Percentiles rank a stretch among this genome's conserved stretches.
Evolutionary conservation across 257 asterid species (phyloP).

Genomic region (Solanum acaule): DNA sequence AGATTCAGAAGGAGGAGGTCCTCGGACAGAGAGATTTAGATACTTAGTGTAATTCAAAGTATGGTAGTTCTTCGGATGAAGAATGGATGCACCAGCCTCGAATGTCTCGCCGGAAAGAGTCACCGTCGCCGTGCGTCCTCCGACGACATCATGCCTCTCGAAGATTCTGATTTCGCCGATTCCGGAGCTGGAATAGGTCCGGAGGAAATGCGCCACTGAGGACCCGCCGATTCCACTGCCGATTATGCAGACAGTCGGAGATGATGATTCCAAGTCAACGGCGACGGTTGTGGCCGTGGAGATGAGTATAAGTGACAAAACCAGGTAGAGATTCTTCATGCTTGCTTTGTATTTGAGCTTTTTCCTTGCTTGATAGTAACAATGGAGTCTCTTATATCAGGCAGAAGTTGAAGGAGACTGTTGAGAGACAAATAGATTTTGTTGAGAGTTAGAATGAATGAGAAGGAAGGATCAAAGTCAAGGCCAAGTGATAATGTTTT

Average conservation of each 20-base stretch:
- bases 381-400: not conserved
- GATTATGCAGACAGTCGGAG: slow-evolving; percentile 61
- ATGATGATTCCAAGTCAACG: not conserved
- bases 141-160: slow-evolving; percentile 60
- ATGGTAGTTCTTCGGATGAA: slow-evolving; percentile 88
- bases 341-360: not conserved
- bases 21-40: slow-evolving; percentile 34
- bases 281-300: not conserved
- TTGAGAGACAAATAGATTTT: not conserved
- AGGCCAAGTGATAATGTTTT: not conserved
- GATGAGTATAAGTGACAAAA: not conserved
- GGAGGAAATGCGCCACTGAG: slow-evolving; percentile 92
- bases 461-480: not conserved
- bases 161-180: slow-evolving; percentile 43
- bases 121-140: slow-evolving; percentile 95
- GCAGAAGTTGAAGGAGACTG: not conserved
- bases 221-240: slow-evolving; percentile 98
- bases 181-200: slow-evolving; percentile 47
- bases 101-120: slow-evolving; percentile 67
- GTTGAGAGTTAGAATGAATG: not conserved
- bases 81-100: slow-evolving; percentile 92
- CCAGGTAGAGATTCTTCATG: not conserved
- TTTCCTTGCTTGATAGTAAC: not conserved
- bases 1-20: slow-evolving; percentile 22
- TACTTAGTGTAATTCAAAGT: slow-evolving; percentile 42